Evolutionary conservation across 139 green algal species (phyloP), one percentile per base, ranked within the genome.

Genomic region (Chlorella sorokiniana): DNA sequence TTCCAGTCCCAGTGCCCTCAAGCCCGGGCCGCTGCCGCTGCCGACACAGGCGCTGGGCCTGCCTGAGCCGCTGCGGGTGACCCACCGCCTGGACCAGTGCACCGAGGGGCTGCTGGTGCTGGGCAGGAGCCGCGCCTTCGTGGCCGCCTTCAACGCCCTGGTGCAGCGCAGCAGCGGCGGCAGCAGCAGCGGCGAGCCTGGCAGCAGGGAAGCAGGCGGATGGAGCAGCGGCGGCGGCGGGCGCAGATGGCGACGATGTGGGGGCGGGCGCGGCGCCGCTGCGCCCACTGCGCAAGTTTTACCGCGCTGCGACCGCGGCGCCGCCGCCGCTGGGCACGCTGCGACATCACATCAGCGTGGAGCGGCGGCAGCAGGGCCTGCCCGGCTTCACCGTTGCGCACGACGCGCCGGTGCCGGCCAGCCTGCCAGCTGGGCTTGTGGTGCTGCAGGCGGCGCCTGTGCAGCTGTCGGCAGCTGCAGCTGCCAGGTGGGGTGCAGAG

Each of bases 21-120:
- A n/a, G n/a, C n/a, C n/a, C n/a, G n/a, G n/a, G n/a, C n/a, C n/a
- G n/a, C n/a, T 54, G 40, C 67, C 25, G 29, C 33, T 29, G 25
- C 72, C 22, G n/a, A 35, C 14, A 25, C 84, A 89, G 86, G 88
- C 85, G 0, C 61, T 94, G 23, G 85, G 84, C 23, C 79, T 63
- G 0, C 11, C 54, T 0, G 72, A 77, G 64, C 77, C 76, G 5
- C 87, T 97, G 56, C 73, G 78, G 8, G 84, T 91, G 18, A 89
- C 84, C 1, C 89, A 93, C 79, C 80, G 94, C 1, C 85, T 97
- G 76, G 94, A 97, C 81, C 84, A 79, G 8, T 90, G 90, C 78
- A 97, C 94, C 2, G 86, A 92, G 61, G 94, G 94, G 14, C 68
- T 97, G 56, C 84, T 96, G 52, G 86, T 97, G 70, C 85, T 96